Evolutionary conservation across 1,139 yeast species (phyloP).

Genomic region (Chernovozyma aurita): DNA sequence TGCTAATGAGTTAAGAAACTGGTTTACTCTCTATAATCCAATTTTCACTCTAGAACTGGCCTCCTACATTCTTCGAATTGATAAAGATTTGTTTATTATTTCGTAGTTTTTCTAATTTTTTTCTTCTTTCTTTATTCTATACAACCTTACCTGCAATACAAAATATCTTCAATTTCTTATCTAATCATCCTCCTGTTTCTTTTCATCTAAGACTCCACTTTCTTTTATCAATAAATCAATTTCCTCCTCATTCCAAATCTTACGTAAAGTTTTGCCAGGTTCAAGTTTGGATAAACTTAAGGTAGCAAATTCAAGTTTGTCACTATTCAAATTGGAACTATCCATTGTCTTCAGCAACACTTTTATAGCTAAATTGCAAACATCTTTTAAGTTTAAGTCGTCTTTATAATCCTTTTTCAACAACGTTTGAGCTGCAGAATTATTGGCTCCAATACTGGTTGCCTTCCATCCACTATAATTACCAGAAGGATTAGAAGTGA

Average conservation of each 20-base stretch:
- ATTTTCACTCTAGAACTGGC: no score
- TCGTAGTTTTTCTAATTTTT: no score
- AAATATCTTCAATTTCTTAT: no score
- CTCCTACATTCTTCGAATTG: no score
- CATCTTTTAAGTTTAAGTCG: constrained; percentile 70
- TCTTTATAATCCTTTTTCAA: constrained; percentile 93
- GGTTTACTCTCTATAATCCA: no score
- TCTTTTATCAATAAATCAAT: constrained; percentile 71
- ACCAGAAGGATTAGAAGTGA: constrained; percentile 95
- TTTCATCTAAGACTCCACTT: constrained; percentile 60
- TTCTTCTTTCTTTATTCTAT: no score
- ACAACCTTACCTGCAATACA: no score
- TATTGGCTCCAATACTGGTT: constrained; percentile 94
- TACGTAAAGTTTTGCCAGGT: constrained; percentile 55
- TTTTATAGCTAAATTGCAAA: constrained; percentile 83
- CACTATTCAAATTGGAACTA: constrained; percentile 76
- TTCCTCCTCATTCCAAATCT: constrained; percentile 76
- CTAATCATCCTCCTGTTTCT: constrained; percentile 18
- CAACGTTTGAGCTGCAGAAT: constrained; percentile 91
- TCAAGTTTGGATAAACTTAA: constrained; percentile 44
- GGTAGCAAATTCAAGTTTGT: constrained; percentile 88
- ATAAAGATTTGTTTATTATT: no score
- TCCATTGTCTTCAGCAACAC: constrained; percentile 95
- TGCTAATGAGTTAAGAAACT: no score
- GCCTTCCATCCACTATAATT: constrained; percentile 99